These are phyloP conservation scores for Naumovozyma baii DNA, from an alignment of 805 yeast genomes.

Conservation along the genomic window DNA sequence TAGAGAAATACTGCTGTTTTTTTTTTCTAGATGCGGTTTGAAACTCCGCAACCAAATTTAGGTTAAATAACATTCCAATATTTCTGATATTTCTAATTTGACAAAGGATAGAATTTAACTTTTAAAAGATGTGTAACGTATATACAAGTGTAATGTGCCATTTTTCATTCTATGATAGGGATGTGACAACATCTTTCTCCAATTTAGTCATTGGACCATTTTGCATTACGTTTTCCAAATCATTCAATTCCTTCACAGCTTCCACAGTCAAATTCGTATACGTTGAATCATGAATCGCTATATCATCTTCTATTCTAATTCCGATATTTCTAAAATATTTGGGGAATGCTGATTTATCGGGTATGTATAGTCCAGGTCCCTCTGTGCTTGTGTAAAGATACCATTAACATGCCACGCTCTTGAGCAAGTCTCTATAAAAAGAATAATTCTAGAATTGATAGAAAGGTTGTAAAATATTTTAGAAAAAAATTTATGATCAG, in stretches of 20 bases:
- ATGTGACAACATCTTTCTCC: slow-evolving; percentile 35
- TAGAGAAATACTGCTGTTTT: too few relatives aligned
- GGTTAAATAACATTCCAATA: too few relatives aligned
- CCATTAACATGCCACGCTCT: slow-evolving; percentile 92
- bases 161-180: too few relatives aligned
- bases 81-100: background rate
- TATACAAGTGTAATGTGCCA: slow-evolving; percentile 3
- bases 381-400: slow-evolving; percentile 64
- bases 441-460: too few relatives aligned
- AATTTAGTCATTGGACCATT: slow-evolving; percentile 43
- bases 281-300: slow-evolving; percentile 60
- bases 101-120: too few relatives aligned
- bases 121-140: background rate
- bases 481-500: too few relatives aligned
- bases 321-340: slow-evolving; percentile 78
- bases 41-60: too few relatives aligned
- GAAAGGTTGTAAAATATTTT: too few relatives aligned
- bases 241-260: slow-evolving; percentile 78
- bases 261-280: slow-evolving; percentile 62
- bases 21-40: too few relatives aligned
- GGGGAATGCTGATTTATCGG: slow-evolving; percentile 63
- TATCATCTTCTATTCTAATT: slow-evolving; percentile 88
- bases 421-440: too few relatives aligned
- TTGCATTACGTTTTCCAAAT: slow-evolving; percentile 60
- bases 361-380: slow-evolving; percentile 93